Evolutionary conservation across 805 yeast species (phyloP), one percentile per base, ranked within the genome.

Genomic region (Isabelozyma heimii): DNA sequence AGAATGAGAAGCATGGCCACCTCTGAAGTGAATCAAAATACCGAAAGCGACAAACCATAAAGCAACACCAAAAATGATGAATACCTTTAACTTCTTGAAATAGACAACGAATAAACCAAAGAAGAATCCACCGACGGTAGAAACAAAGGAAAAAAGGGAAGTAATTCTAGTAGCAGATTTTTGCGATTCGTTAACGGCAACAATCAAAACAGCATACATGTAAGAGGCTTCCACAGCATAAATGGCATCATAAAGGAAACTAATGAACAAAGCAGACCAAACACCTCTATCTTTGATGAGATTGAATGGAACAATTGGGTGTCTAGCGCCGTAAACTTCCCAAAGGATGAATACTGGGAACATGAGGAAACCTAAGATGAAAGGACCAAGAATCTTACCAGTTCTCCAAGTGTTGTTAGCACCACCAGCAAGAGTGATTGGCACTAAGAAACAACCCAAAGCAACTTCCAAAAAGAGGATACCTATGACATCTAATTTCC

Each of bases 1-100:
- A 26, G 53, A 41, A 28, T 49, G 47, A 6, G 59, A 43, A 38
- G 38, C 41, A 14, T 51, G 48, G 16, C 59, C 73, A 37, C 81
- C 80, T 58, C 88, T 73, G 67, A 59, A 84, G 50, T 73, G 75
- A 51, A 78, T 65, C 55, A 84, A 66, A 39, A 85, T 53, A 45
- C 89, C 90, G 70, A 79, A 68, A 6, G 84, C 73, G 10, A 83
- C 62, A 38, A 82, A 59, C 83, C 85, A 84, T 60, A 80, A 62
- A 35, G 61, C 55, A 9, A 77, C 61, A 37, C 89, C 89, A 50
- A 76, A 73, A 14, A 82, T 48, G 48, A 83, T 79, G 61, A 80
- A 82, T 1, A 70, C 72, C 60, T 84, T 84, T 24, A 63, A 55
- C 38, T 52, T 52, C 49, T 50, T 54, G 41, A 50, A 38, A 20